phyloP scores from a whole-genome alignment of 768 basidiomycete species.

The Suillus subaureus region DNA sequence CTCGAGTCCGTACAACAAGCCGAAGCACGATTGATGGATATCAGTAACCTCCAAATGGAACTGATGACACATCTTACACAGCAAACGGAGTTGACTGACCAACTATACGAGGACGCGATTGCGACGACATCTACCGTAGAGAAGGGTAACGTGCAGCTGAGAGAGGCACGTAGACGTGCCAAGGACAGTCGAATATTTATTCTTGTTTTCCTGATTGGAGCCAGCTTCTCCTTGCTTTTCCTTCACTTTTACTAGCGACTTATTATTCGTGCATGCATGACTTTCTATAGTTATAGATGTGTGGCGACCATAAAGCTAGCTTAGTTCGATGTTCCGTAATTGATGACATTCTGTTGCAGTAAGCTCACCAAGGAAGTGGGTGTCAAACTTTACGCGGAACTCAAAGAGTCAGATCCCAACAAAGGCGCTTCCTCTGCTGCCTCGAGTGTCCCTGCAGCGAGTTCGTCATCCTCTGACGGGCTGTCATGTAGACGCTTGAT shows the following conservation, averaged over 20 bases:
- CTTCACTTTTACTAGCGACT: slow-evolving; percentile 81
- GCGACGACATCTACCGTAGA: slow-evolving; percentile 83
- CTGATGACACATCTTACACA: slow-evolving; percentile 83
- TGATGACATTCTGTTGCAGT: not conserved
- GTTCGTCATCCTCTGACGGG: slow-evolving; percentile 50
- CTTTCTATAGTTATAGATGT: slow-evolving; percentile 7
- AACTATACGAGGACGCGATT: slow-evolving; percentile 93
- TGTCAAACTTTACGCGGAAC: slow-evolving; percentile 1
- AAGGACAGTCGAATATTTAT: slow-evolving; percentile 89
- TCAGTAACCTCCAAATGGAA: slow-evolving; percentile 91
- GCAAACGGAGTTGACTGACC: slow-evolving; percentile 92
- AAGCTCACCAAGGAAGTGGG: not conserved
- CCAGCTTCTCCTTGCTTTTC: slow-evolving; percentile 89
- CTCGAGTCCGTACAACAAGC: slow-evolving; percentile 90
- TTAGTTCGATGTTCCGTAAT: not conserved
- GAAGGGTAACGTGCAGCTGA: slow-evolving; percentile 88
- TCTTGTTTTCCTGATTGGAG: slow-evolving; percentile 88
- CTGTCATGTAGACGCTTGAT: slow-evolving; percentile 55
- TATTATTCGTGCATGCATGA: slow-evolving; percentile 8
- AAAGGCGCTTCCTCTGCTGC: slow-evolving; percentile 65
- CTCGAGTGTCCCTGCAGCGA: slow-evolving; percentile 62
- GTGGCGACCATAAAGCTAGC: not conserved
- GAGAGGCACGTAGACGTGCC: slow-evolving; percentile 84
- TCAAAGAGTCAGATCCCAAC: slow-evolving; percentile 28
- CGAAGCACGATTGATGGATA: slow-evolving; percentile 89